Conservation (phyloP, 441 rosid genomes). For the Euphorbia celastroides region DNA sequence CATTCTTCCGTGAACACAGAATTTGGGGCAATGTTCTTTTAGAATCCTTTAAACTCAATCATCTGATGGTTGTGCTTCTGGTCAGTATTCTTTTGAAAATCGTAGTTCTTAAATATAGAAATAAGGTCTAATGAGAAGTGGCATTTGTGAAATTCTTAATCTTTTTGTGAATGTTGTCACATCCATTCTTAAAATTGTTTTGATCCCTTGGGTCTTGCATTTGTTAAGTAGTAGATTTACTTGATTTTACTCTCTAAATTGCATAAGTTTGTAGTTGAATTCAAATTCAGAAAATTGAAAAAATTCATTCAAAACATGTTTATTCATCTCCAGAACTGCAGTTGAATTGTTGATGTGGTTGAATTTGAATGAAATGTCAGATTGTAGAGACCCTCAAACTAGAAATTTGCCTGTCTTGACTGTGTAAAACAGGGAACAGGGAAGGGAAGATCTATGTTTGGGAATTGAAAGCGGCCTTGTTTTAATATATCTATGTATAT, state of each 20-base stretch:
- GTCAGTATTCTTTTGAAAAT: neutral
- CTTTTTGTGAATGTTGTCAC: neutral
- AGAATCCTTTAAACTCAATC: neutral
- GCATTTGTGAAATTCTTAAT: neutral
- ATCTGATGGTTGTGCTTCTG: neutral
- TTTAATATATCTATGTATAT: no score
- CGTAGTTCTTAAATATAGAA: neutral
- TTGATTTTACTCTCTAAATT: neutral
- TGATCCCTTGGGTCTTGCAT: neutral
- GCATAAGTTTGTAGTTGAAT: no score
- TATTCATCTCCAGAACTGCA: no score
- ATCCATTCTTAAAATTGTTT: neutral
- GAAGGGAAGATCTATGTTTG: constrained; percentile 94
- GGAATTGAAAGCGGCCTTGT: constrained; percentile 88
- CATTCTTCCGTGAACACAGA: constrained; percentile 68
- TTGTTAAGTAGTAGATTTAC: neutral
- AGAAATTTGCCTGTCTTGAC: neutral
- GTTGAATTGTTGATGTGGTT: no score
- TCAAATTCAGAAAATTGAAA: no score
- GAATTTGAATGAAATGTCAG: no score
- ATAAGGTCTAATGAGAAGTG: neutral
- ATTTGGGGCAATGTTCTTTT: constrained; percentile 54
- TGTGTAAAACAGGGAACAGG: constrained; percentile 61
- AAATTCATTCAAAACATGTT: no score
- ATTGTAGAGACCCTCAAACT: no score